Evolutionary conservation across 2,329 filamentous ascomycete species (phyloP).

Genomic region (Juglanconis oblonga): DNA sequence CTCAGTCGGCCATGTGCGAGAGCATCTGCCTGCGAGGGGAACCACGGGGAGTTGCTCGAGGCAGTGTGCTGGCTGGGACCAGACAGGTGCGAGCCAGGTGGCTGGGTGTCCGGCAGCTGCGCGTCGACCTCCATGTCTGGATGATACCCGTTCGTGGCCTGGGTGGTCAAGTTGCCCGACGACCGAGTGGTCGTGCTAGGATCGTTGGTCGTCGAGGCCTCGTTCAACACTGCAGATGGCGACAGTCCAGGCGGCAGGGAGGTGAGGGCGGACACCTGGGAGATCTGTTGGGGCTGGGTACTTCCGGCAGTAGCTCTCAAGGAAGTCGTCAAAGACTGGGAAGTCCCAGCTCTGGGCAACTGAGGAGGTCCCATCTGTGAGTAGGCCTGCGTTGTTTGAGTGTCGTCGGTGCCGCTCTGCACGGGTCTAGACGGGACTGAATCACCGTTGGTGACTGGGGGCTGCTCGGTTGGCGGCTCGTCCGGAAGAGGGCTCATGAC

Average conservation of each 20-base stretch:
- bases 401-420: conserved; percentile 54
- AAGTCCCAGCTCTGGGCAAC: conserved; percentile 25
- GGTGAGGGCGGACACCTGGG: conserved; percentile 61
- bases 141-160: conserved; percentile 66
- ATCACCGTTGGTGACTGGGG: conserved; percentile 53
- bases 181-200: conserved; percentile 62
- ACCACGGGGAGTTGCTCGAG: conserved; percentile 53
- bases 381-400: conserved; percentile 37
- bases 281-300: conserved; percentile 45
- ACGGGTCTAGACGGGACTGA: conserved; percentile 44
- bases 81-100: conserved; percentile 24
- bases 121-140: conserved; percentile 40
- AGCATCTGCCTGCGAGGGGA: conserved; percentile 56
- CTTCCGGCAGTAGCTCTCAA: conserved; percentile 37
- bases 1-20: conserved; percentile 35
- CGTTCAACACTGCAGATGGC: conserved; percentile 65
- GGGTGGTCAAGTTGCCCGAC: conserved; percentile 65
- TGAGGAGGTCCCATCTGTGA: conserved; percentile 53
- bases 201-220: conserved; percentile 92
- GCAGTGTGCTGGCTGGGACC: conserved; percentile 40
- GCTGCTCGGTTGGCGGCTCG: conserved; percentile 44
- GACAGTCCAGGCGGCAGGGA: conserved; percentile 56
- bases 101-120: conserved; percentile 55
- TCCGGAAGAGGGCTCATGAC: conserved; percentile 59
- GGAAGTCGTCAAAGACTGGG: conserved; percentile 26